Evolutionary conservation across 1,284 basidiomycete genomes (phyloP), one percentile per base, ranked within the genome.

Genomic region (Trichosporon sp.): DNA sequence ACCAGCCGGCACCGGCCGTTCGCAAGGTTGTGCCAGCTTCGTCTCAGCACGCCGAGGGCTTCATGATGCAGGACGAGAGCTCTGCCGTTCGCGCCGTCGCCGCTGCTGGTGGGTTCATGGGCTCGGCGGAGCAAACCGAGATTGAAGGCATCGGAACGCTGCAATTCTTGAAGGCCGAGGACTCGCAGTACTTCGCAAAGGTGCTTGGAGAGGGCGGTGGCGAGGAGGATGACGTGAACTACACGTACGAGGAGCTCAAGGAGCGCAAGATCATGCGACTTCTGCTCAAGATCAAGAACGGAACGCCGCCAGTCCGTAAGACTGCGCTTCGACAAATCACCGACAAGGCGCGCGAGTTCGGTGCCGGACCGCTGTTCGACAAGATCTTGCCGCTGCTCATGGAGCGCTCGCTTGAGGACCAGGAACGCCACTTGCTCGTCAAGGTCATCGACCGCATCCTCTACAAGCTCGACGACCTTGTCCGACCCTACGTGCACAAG

Each of bases 231-330:
- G 92, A 98, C 85, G 77, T 78, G 37, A 79, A 74, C n/a, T 87
- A 98, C 67, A 90, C 93, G 0, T 90, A 96, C n/a, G 97, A 99
- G 68, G 97, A 99, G 86, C 92, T 98, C 88, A 99, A 99, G 86
- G 97, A 99, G 86, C 90, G 96, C 80, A 98, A 98, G 85, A 99
- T 99, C 79, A 98, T 99, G 96, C 91, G 96, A n/a, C 86, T 99
- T n/a, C 86, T 99, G 65, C 89, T 99, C 78, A 99, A 99, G 86
- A 99, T 99, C 86, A 99, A 99, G 88, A 99, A 99, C 83, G 97
- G 97, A 65, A 98, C 96, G 1, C 97, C 97, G 38, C 96, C 96
- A 8, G 96, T 98, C 75, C 91, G 97, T 73, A 99, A 99, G 85
- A 95, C 96, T 1, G 97, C 97, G 10, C 89, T 99, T 63, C 90